Evolutionary conservation across 371 early-diverging fungal species (phyloP), one percentile per base, ranked within the genome.

Genomic region (Apophysomyces sp.): DNA sequence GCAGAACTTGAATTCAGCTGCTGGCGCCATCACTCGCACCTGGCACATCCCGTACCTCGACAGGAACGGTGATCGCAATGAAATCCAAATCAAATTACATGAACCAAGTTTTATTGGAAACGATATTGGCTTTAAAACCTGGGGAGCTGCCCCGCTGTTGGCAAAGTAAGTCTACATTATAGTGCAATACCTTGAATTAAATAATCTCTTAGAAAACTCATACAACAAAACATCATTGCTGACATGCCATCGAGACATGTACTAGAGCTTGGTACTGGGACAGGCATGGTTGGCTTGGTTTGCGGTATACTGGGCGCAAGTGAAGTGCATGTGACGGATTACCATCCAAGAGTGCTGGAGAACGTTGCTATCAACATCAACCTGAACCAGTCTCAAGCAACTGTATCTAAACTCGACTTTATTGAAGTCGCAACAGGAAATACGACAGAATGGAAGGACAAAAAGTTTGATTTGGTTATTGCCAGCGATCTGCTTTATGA

Each of bases 141-240:
- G 81, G 81, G 81, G 81, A 40, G 76, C 81, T 5, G 81, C 78
- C 1, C 81, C 81, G 12, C 55, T 80, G 34, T 61, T 80, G 53
- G 78, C 78, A 53, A 80, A 76, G 81, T 80, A 74, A 74, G 70
- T 5, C 18, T 36, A n/a, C 26, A 29, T 55, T 15, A 4, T 11
- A 21, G 28, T 1, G 57, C 1, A 54, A 24, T n/a, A 13, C 30
- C 11, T 12, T 28, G 55, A 12, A 13, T 56, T 21, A 15, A 44
- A 54, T 12, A 21, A 15, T 58, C 15, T 26, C 13, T 58, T 32
- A 78, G 81, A 49, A 75, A 72, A 55, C 54, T 80, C 18, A 44
- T 77, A 6, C 81, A 80, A 58, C 67, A 77, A 55, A 69, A 64
- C 21, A 40, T 76, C 26, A 74, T 80, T 44, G 71, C 78, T 13